phyloP scores from a whole-genome alignment of 2,329 filamentous ascomycete species.

The Calycina herbarum region DNA sequence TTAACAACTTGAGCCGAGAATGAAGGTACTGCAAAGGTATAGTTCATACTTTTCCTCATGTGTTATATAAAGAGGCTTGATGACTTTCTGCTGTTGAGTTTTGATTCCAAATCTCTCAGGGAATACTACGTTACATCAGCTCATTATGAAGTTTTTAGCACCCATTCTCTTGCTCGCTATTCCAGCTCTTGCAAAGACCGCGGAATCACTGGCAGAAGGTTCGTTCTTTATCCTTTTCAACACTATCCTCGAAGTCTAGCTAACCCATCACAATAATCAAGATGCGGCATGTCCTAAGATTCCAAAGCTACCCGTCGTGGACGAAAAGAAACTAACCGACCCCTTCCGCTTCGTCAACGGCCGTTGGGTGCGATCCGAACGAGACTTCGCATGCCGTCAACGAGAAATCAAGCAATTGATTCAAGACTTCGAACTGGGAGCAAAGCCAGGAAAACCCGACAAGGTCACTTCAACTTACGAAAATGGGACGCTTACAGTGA shows the following conservation, averaged over 20 bases:
- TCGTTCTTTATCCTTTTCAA: too few species aligned
- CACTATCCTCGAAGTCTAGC: too few species aligned
- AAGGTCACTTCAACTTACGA: conserved; percentile 41
- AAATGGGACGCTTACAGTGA: not conserved
- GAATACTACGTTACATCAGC: too few species aligned
- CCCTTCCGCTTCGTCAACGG: conserved; percentile 32
- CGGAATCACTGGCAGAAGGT: too few species aligned
- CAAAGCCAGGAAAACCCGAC: conserved; percentile 40
- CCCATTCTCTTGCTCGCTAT: not conserved
- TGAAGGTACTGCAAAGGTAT: too few species aligned
- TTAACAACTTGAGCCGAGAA: too few species aligned
- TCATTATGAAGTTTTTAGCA: conserved; percentile 7
- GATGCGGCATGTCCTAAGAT: not conserved
- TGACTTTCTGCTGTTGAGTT: too few species aligned
- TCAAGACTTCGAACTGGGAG: conserved; percentile 52
- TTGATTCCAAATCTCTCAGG: too few species aligned
- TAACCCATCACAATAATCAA: not conserved
- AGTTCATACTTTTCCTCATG: too few species aligned
- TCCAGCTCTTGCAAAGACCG: not conserved
- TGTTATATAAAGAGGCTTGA: too few species aligned
- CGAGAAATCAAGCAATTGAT: conserved; percentile 49
- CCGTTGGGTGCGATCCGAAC: conserved; percentile 44
- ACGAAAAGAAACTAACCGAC: conserved; percentile 18
- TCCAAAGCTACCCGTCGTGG: conserved; percentile 4
- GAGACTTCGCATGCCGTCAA: conserved; percentile 48